Percentiles rank a stretch among this genome's conserved stretches.
Conservation (phyloP, 495 filamentous ascomycete species). For the Pseudoneurospora amorphoporcata region DNA sequence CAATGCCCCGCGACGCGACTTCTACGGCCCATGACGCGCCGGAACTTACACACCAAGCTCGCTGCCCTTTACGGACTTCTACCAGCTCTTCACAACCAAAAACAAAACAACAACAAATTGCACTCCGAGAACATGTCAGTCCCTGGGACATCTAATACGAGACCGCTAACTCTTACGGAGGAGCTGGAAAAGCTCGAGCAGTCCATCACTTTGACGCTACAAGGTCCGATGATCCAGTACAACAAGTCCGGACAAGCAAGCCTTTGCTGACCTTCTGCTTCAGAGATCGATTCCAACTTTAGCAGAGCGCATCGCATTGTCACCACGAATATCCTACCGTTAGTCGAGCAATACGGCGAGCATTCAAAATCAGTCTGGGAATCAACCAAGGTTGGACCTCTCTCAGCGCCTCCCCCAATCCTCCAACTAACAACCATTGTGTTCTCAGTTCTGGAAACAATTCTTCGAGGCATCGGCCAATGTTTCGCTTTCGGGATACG, state of each 20-base stretch:
- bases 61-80: not conserved
- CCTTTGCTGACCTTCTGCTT: conserved; percentile 2
- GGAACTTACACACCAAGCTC: not conserved
- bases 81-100: not conserved
- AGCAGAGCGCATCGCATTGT: conserved; percentile 94
- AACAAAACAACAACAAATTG: not conserved
- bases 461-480: conserved; percentile 99
- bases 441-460: conserved; percentile 90
- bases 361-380: conserved; percentile 94
- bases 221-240: conserved; percentile 46
- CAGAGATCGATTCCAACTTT: conserved; percentile 98
- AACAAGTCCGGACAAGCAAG: not conserved
- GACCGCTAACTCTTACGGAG: conserved; percentile 75
- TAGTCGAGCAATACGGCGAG: conserved; percentile 94
- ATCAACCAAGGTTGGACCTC: conserved; percentile 64
- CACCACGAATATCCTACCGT: conserved; percentile 81
- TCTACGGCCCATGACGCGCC: not conserved
- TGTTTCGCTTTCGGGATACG: conserved; percentile 92
- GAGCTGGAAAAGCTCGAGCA: conserved; percentile 96
- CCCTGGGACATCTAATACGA: conserved; percentile 38
- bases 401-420: not conserved
- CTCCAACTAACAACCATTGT: conserved; percentile 7
- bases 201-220: conserved; percentile 88
- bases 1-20: not conserved
- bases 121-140: conserved; percentile 26